Percentiles rank a stretch among this genome's conserved stretches.
Evolutionary conservation across 345 rosid genomes (phyloP).

Genomic region (Schrenkiella parvula): DNA sequence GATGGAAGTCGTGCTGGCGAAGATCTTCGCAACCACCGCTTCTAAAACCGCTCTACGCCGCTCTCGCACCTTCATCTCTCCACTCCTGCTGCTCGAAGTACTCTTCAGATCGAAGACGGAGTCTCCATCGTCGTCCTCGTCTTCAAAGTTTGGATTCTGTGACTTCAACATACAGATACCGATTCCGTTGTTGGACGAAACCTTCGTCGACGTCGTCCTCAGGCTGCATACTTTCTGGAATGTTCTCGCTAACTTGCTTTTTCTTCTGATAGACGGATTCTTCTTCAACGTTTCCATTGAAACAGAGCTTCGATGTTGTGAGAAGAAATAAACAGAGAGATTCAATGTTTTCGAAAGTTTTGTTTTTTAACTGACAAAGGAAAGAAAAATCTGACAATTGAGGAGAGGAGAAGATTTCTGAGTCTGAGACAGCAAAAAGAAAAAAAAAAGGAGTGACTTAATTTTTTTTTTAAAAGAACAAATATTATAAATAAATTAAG

Average conservation of each 20-base stretch:
- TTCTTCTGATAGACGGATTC: constrained; percentile 41
- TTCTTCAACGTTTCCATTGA: constrained; percentile 55
- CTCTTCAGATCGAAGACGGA: constrained; percentile 32
- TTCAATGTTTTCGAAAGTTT: too few species aligned
- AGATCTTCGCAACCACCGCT: constrained; percentile 72
- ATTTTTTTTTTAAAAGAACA: not conserved
- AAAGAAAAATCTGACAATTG: constrained; percentile 5
- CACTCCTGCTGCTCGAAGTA: constrained; percentile 22
- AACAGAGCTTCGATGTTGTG: not conserved
- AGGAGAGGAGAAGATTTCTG: not conserved
- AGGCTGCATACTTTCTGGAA: constrained; percentile 63
- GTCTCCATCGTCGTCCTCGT: constrained; percentile 9
- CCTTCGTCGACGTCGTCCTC: constrained; percentile 40
- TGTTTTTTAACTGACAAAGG: not conserved
- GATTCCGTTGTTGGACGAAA: constrained; percentile 56
- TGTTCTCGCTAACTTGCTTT: constrained; percentile 61
- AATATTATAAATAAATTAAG: not conserved
- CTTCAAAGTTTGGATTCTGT: constrained; percentile 42
- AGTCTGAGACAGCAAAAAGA: constrained; percentile 10
- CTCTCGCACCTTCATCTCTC: constrained; percentile 19
- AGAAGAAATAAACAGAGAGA: constrained; percentile 1
- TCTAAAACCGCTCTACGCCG: constrained; percentile 54
- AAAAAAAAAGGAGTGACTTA: not conserved
- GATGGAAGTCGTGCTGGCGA: constrained; percentile 70
- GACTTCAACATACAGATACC: constrained; percentile 67